Percentiles rank a stretch among this genome's conserved stretches.
Evolutionary conservation across 805 yeast species (phyloP).

Genomic region (Ascoidea rubescens): DNA sequence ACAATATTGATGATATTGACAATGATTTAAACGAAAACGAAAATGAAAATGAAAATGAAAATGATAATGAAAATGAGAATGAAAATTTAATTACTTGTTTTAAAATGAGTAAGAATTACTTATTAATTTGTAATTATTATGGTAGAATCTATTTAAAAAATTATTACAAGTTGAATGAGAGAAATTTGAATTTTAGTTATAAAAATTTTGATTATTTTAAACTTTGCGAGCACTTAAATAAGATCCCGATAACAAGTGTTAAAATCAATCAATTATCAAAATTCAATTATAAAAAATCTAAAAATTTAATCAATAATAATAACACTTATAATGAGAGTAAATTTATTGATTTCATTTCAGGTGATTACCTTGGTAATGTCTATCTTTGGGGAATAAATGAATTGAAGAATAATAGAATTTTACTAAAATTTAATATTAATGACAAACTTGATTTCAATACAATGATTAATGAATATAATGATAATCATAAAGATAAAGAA

Average conservation of each 20-base stretch:
- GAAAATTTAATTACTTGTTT: background rate
- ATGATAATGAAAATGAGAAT: background rate
- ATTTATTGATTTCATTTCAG: conserved; percentile 6
- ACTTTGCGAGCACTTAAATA: background rate
- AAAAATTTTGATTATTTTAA: too few species aligned
- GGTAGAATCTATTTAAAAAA: background rate
- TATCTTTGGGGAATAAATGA: conserved; percentile 4
- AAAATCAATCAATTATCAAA: background rate
- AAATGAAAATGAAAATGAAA: background rate
- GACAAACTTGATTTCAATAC: background rate
- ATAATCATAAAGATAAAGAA: too few species aligned
- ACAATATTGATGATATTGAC: background rate
- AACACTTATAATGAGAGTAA: background rate
- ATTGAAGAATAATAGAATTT: background rate
- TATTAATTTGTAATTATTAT: conserved; percentile 1
- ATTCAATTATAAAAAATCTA: too few species aligned
- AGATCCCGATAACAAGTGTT: background rate
- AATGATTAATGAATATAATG: too few species aligned
- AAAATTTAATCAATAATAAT: too few species aligned
- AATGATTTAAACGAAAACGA: background rate
- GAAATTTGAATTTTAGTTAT: too few species aligned
- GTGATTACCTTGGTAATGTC: conserved; percentile 8
- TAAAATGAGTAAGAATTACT: background rate
- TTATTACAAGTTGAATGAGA: too few species aligned
- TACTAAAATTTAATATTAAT: conserved; percentile 1